Evolutionary conservation across 2,329 filamentous ascomycete species (phyloP), one percentile per base, ranked within the genome.

Genomic region (Penicillium sp.): DNA sequence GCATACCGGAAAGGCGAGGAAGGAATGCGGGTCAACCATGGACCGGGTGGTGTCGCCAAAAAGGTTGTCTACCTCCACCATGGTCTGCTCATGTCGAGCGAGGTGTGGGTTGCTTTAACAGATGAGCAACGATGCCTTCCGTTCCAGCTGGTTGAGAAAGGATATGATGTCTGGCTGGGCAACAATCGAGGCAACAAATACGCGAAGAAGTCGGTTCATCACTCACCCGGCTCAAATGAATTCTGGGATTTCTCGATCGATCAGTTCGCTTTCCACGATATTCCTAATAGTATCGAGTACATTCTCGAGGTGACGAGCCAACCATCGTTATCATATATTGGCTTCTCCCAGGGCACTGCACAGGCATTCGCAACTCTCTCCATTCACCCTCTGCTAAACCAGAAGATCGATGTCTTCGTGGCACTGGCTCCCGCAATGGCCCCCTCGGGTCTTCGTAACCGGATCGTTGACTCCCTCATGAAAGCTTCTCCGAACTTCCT

Each of bases 241-340:
- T 99, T 99, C 71, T 99, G 94, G 94, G 88, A 97, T 71, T 99
- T 99, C 69, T 96, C 91, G 45, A 97, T 99, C 68, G 94, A 99
- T 69, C 90, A 99, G 68, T 99, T 99, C 68, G 94, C 94, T 41
- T 96, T 99, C 66, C 86, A 97, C 69, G 94, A 99, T 70, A 97
- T 99, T 53, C 94, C 94, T 1, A 89, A 99, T 72, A 93, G 87
- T 59, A 97, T 99, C 65, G 82, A 86, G 47, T 97, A 99, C 68
- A 90, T 99, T 53, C 82, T 99, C 18, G 84, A 87, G 33, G 89
- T 89, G 0, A 97, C 94, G 0, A 80, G 81, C 46, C 90, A 95
- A 69, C 80, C 85, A 26, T 95, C 91, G 33, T 76, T 99, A 21
- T 97, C 92, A 1, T 99, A 99, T 68, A 89, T 99, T 68, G 94